A percentile compares a stretch with the other conserved stretches of the same genome.
These are phyloP conservation scores for Fragilariopsis cylindrus DNA, from an alignment of 108 stramenopile genomes.

Conservation along the genomic window DNA sequence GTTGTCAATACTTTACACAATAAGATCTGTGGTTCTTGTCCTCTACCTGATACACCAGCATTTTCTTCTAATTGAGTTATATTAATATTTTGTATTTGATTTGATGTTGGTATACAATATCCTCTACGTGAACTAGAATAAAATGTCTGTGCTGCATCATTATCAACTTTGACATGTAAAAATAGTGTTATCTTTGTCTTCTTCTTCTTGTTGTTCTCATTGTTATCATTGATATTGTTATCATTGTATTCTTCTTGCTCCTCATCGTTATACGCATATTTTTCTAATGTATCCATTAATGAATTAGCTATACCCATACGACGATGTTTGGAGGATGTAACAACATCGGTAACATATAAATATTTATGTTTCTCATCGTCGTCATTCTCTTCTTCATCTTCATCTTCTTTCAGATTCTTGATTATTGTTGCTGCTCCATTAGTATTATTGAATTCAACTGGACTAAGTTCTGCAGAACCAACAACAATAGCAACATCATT, in stretches of 20 bases:
- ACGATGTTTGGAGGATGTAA: slow-evolving; percentile 45
- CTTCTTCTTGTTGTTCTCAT: neutral
- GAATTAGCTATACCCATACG: slow-evolving; percentile 52
- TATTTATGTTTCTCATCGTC: neutral
- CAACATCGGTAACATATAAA: slow-evolving; percentile 67
- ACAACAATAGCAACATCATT: slow-evolving; percentile 19
- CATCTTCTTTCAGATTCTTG: no score
- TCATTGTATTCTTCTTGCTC: neutral
- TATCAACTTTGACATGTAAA: slow-evolving; percentile 51
- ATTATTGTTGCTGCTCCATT: no score
- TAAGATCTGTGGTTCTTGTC: neutral
- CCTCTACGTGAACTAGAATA: slow-evolving; percentile 40
- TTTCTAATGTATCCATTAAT: slow-evolving; percentile 51
- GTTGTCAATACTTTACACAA: slow-evolving; percentile 13
- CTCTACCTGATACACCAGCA: slow-evolving; percentile 5
- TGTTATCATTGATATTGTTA: neutral
- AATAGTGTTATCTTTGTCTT: slow-evolving; percentile 13
- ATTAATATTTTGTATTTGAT: neutral
- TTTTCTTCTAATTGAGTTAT: slow-evolving; percentile 10
- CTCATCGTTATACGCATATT: slow-evolving; percentile 15
- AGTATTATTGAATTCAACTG: slow-evolving; percentile 51
- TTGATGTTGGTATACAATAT: slow-evolving; percentile 18
- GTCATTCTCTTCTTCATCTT: no score
- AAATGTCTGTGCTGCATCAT: slow-evolving; percentile 44
- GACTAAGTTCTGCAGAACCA: slow-evolving; percentile 68